phyloP scores from a whole-genome alignment of 1,284 basidiomycete genomes.

The Sutorius eximius region DNA sequence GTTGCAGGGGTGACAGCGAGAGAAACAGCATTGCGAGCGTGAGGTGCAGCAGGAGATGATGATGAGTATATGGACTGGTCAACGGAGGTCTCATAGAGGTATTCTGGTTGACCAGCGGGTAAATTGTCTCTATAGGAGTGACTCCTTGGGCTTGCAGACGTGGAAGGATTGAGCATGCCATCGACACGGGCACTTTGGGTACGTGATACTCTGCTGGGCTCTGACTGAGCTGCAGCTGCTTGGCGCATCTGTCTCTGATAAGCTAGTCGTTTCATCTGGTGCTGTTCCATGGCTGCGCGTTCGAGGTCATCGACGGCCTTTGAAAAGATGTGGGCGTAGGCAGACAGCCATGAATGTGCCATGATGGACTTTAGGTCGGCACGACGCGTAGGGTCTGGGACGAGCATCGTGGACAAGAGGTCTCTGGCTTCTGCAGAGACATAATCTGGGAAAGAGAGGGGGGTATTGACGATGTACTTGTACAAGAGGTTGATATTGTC shows the following conservation, averaged over 20 bases:
- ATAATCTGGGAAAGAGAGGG: slow-evolving; percentile 93
- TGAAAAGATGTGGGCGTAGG: slow-evolving; percentile 66
- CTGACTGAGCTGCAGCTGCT: slow-evolving; percentile 38
- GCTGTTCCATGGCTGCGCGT: slow-evolving; percentile 77
- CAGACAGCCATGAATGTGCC: slow-evolving; percentile 80
- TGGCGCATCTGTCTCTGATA: slow-evolving; percentile 76
- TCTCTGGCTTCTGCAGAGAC: slow-evolving; percentile 79
- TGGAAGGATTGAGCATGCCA: slow-evolving; percentile 34
- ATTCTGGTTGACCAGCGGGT: slow-evolving; percentile 44
- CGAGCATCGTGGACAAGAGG: slow-evolving; percentile 81
- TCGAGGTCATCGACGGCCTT: slow-evolving; percentile 80
- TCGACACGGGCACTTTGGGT: slow-evolving; percentile 48
- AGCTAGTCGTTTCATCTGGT: slow-evolving; percentile 77
- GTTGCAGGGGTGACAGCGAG: slow-evolving; percentile 46
- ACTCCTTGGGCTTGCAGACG: slow-evolving; percentile 33
- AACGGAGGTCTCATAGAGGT: slow-evolving; percentile 52
- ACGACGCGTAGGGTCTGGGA: slow-evolving; percentile 76
- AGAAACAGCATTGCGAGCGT: slow-evolving; percentile 44
- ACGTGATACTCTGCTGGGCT: slow-evolving; percentile 41
- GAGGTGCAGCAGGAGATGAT: slow-evolving; percentile 31
- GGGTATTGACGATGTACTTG: slow-evolving; percentile 98
- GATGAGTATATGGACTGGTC: slow-evolving; percentile 46
- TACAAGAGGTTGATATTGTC: slow-evolving; percentile 99
- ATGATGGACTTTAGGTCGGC: slow-evolving; percentile 77
- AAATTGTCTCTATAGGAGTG: slow-evolving; percentile 41